phyloP scores from a whole-genome alignment of 78 protist genomes.

The Dictyostelium intermedium region DNA sequence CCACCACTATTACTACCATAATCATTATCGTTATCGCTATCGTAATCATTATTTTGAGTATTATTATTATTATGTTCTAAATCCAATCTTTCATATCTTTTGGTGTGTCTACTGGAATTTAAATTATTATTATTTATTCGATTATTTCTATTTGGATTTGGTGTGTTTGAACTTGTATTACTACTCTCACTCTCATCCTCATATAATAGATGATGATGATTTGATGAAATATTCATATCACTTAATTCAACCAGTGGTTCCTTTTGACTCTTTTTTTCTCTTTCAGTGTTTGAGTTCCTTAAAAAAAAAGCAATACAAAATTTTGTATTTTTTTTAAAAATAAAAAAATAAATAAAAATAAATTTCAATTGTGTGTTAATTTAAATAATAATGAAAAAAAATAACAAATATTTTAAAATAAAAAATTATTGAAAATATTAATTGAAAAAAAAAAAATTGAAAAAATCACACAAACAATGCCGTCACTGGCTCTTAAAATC shows the following conservation, averaged over 20 bases:
- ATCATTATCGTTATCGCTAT: not conserved
- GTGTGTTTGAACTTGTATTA: not conserved
- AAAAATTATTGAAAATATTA: not conserved
- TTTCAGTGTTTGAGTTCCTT: not conserved
- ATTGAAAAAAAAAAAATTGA: not conserved
- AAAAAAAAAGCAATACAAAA: not conserved
- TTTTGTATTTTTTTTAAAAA: no score
- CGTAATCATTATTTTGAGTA: not conserved
- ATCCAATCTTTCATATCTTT: constrained; percentile 1
- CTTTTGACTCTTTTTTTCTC: not conserved
- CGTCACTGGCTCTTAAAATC: not conserved
- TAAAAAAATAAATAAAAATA: not conserved
- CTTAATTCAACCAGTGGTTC: not conserved
- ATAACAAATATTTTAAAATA: not conserved
- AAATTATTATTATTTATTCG: not conserved
- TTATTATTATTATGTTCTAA: not conserved
- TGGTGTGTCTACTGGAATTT: not conserved
- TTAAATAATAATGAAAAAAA: no score
- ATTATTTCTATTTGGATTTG: not conserved
- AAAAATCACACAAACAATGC: not conserved
- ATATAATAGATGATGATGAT: not conserved
- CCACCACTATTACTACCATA: not conserved
- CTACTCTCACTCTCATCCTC: constrained; percentile 18
- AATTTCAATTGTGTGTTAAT: not conserved
- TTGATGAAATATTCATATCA: not conserved